These are phyloP conservation scores for Salvia miltiorrhiza DNA, from an alignment of 257 asterid genomes.

Conservation along the genomic window DNA sequence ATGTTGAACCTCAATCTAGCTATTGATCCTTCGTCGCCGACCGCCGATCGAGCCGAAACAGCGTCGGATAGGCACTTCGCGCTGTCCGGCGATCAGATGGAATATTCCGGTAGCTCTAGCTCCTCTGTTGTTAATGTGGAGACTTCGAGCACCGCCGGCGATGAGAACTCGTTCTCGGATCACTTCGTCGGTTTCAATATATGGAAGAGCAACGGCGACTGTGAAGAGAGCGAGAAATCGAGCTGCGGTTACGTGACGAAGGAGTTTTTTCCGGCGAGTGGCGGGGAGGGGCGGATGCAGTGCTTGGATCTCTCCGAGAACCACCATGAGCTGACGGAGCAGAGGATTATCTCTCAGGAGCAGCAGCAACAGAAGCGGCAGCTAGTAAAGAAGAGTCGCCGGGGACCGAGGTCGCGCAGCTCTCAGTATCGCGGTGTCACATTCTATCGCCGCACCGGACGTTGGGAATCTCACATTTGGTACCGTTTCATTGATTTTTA, in stretches of 20 bases:
- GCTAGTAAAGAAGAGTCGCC: constrained; percentile 77
- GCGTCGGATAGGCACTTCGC: constrained; percentile 35
- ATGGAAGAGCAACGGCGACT: constrained; percentile 46
- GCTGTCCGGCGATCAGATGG: constrained; percentile 47
- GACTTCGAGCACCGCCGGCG: constrained; percentile 67
- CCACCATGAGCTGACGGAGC: constrained; percentile 38
- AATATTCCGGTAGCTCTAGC: constrained; percentile 76
- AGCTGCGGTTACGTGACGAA: constrained; percentile 46
- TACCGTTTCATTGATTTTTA: constrained; percentile 20
- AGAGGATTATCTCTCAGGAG: constrained; percentile 39
- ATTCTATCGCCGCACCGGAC: constrained; percentile 90
- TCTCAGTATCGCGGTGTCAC: constrained; percentile 99
- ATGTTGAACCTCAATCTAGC: constrained; percentile 74
- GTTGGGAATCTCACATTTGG: constrained; percentile 99
- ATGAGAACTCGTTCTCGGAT: constrained; percentile 60
- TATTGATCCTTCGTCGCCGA: constrained; percentile 34
- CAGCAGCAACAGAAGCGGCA: constrained; percentile 40
- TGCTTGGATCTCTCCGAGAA: constrained; percentile 50
- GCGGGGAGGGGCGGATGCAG: constrained; percentile 27
- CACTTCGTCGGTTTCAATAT: constrained; percentile 50
- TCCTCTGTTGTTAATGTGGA: constrained; percentile 71
- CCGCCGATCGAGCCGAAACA: constrained; percentile 36
- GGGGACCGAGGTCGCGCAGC: constrained; percentile 97
- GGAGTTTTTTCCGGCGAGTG: constrained; percentile 58
- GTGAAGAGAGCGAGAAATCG: constrained; percentile 43